Conservation (phyloP, 2,329 filamentous ascomycete genomes). For the Sordariomycetes sp. region DNA sequence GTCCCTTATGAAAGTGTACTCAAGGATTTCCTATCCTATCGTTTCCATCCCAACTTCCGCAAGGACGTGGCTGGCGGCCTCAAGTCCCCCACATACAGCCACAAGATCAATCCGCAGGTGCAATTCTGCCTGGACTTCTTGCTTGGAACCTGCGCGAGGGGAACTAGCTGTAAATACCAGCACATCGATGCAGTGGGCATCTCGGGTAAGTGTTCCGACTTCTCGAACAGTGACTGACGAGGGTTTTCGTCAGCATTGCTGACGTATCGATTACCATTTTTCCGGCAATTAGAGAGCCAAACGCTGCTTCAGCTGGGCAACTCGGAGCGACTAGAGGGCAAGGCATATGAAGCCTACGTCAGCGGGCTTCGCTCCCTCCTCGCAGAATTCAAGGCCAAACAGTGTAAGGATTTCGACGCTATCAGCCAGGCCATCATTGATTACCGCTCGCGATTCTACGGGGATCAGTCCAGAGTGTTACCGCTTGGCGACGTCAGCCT, state of each 20-base stretch:
- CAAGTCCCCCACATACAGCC: constrained; percentile 86
- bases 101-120: constrained; percentile 69
- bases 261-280: constrained; percentile 5
- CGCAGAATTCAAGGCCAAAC: constrained; percentile 44
- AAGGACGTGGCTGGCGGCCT: constrained; percentile 64
- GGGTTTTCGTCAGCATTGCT: background rate
- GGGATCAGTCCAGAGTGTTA: constrained; percentile 53
- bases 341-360: constrained; percentile 51
- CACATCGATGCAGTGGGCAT: constrained; percentile 68
- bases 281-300: constrained; percentile 50
- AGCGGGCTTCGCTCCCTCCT: constrained; percentile 52
- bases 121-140: constrained; percentile 64
- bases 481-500: constrained; percentile 38
- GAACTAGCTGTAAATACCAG: constrained; percentile 61
- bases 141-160: constrained; percentile 59
- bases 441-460: constrained; percentile 54
- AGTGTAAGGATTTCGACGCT: constrained; percentile 53
- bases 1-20: constrained; percentile 74
- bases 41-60: constrained; percentile 73
- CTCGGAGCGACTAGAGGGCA: constrained; percentile 50
- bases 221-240: constrained; percentile 8
- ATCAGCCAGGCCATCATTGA: constrained; percentile 59
- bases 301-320: constrained; percentile 63
- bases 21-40: constrained; percentile 73
- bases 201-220: constrained; percentile 53